Evolutionary conservation across 2,329 filamentous ascomycete species (phyloP).

Genomic region (Fonsecaea multimorphosa): DNA sequence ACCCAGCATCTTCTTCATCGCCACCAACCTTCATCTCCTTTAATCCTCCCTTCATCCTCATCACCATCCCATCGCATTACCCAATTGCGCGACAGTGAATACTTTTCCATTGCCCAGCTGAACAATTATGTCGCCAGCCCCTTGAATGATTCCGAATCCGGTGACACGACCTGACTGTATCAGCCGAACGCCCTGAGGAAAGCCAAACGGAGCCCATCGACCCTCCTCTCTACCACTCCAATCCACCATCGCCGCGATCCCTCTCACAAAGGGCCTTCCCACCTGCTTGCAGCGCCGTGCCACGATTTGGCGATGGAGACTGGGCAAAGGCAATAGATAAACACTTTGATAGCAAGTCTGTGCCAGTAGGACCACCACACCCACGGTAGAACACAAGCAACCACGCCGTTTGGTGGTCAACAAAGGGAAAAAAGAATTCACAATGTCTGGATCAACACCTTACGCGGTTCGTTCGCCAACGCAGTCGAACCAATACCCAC

Average conservation of each 20-base stretch:
- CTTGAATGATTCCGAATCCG: conserved; percentile 28
- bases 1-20: conserved; percentile 29
- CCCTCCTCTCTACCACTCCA: conserved; percentile 2
- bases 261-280: background rate
- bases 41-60: conserved; percentile 26
- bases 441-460: conserved; percentile 43
- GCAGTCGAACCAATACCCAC: conserved; percentile 49
- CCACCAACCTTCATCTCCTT: conserved; percentile 30
- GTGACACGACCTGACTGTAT: conserved; percentile 33
- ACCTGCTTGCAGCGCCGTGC: conserved; percentile 8
- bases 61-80: conserved; percentile 31
- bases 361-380: conserved; percentile 9
- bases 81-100: conserved; percentile 26
- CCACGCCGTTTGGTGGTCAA: conserved; percentile 1
- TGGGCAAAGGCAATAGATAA: conserved; percentile 30
- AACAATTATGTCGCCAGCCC: conserved; percentile 31
- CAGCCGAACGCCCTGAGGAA: conserved; percentile 17
- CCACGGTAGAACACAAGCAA: conserved; percentile 11
- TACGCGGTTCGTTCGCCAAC: conserved; percentile 54
- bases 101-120: conserved; percentile 22
- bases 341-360: conserved; percentile 18
- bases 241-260: conserved; percentile 10
- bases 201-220: conserved; percentile 9
- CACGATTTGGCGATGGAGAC: conserved; percentile 27
- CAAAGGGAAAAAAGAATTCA: conserved; percentile 9